Evolutionary conservation across 2,329 filamentous ascomycete species (phyloP), one percentile per base, ranked within the genome.

Genomic region (Penicillium sp.): DNA sequence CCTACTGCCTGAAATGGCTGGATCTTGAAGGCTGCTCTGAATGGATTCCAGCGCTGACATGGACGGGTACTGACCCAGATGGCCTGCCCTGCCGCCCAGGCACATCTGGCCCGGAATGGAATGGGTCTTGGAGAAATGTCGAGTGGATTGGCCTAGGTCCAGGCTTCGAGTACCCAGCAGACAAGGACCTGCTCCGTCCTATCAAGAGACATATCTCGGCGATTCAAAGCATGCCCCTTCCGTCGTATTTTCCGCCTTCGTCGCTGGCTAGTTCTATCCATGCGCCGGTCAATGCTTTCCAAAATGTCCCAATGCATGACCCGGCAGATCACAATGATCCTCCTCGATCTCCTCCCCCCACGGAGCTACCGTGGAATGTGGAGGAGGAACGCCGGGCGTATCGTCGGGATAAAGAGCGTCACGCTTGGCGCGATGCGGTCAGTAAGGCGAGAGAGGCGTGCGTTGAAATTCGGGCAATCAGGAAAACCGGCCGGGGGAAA

Each of bases 1-100:
- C 86, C 0, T 85, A 88, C 66, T 85, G 85, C 49, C 77, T 89
- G 2, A 81, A 83, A 67, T 88, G 85, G 85, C 79, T 89, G 1
- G 87, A 89, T 67, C 75, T 89, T 1, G 84, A 88, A 70, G 86
- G 86, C 9, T 89, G 87, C 68, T 73, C 72, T 3, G 76, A 79
- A 24, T 89, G 87, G 87, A 69, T 84, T 35, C 76, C 79, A 17
- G 84, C 86, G 0, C 71, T 89, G 33, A 79, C 73, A 28, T 84
- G 80, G 79, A 74, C 73, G 12, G 72, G 73, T 6, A 61, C 60
- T 17, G 73, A 70, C 3, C 68, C 72, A 3, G 60, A 74, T 28
- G 75, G 73, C 3, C 64, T 72, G 17, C 60, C 69, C 9, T 71
- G 72, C 19, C 57, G 33, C 0, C 60, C 62, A 13, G 63, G 63